Base-by-base conservation (phyloP, 495 filamentous ascomycete genomes). In the Staphylotrichum longicolle region DNA sequence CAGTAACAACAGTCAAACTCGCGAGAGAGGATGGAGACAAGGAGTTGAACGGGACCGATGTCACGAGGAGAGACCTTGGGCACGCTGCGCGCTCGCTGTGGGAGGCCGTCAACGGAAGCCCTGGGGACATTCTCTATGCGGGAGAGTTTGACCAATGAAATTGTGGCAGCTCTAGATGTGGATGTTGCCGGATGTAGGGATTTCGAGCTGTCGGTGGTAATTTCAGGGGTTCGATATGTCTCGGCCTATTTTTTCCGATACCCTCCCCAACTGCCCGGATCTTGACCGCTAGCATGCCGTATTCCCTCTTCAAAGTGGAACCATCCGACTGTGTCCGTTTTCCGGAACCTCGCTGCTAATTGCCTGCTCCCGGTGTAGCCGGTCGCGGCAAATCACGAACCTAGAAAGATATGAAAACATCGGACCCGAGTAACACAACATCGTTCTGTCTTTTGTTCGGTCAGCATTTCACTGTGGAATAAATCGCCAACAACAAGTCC, bases 41-140 rank as follows among this genome's bases (percentile, higher is more conserved):
- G 39, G 64, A 62, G 45, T 30, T 66, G 52, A 48, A 40, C 14
- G 54, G 6, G 20, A 34, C 63, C 5, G 41, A 53, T 2, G 59
- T 54, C 8, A 33, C 59, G 0, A 62, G 34, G 59, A 51, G 64
- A 27, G 60, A 57, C 8, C 41, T 66, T n/a, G 64, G 63, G 39
- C 33, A 51, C 5, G 27, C 48, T 3, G 64, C 64, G 7, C 60
- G 64, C 6, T 62, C 59, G 15, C 50, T 68, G 10, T 68, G 66
- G 66, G 32, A 55, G 5, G 50, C 47, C 0, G 61, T 65, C 27
- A 68, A 65, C 49, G 66, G 60, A 4, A 27, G 33, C 5, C 60
- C 62, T 0, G 63, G 63, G 0, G 63, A 65, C 7, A 47, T 65
- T 7, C 52, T 65, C 8, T 68, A 68, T 42, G 66, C 66, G 34